Evolutionary conservation across 1,284 basidiomycete genomes (phyloP).

Genomic region (Fomitopsis betulina): DNA sequence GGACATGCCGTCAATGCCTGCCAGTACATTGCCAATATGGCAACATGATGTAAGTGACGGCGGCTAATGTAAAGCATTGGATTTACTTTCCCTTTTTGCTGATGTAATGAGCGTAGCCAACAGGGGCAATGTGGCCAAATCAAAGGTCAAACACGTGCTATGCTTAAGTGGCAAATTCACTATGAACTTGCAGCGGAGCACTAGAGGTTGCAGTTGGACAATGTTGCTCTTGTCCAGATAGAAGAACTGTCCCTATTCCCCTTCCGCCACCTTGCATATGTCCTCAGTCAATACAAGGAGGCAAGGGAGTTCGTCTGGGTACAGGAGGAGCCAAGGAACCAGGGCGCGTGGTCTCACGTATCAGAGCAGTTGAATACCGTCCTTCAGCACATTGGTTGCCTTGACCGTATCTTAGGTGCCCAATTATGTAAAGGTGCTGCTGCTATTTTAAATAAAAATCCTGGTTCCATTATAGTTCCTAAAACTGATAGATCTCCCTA

Average conservation of each 20-base stretch:
- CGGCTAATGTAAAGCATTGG: too few relatives aligned
- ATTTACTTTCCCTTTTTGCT: too few relatives aligned
- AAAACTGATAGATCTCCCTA: too few relatives aligned
- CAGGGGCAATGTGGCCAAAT: slow-evolving; percentile 29
- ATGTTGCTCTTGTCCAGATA: slow-evolving; percentile 68
- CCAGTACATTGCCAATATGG: too few relatives aligned
- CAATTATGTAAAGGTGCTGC: too few relatives aligned
- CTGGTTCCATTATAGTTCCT: too few relatives aligned
- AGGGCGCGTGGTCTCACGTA: slow-evolving; percentile 76
- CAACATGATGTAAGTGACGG: too few relatives aligned
- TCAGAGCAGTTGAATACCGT: slow-evolving; percentile 49
- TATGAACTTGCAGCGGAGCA: slow-evolving; percentile 80
- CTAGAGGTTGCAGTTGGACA: slow-evolving; percentile 38
- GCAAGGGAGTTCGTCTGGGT: slow-evolving; percentile 59
- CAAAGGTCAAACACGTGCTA: slow-evolving; percentile 50
- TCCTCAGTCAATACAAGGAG: slow-evolving; percentile 42
- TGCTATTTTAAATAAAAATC: too few relatives aligned
- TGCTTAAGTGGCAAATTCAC: slow-evolving; percentile 76
- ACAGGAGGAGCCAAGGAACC: slow-evolving; percentile 86
- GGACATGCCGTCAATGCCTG: too few relatives aligned
- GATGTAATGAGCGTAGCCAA: too few relatives aligned
- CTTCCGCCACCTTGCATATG: slow-evolving; percentile 46
- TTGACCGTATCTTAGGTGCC: slow-evolving; percentile 31
- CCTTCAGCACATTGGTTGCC: slow-evolving; percentile 34
- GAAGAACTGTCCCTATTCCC: slow-evolving; percentile 90